phyloP scores from a whole-genome alignment of 257 asterid genomes.

The Cynanchum wilfordii region DNA sequence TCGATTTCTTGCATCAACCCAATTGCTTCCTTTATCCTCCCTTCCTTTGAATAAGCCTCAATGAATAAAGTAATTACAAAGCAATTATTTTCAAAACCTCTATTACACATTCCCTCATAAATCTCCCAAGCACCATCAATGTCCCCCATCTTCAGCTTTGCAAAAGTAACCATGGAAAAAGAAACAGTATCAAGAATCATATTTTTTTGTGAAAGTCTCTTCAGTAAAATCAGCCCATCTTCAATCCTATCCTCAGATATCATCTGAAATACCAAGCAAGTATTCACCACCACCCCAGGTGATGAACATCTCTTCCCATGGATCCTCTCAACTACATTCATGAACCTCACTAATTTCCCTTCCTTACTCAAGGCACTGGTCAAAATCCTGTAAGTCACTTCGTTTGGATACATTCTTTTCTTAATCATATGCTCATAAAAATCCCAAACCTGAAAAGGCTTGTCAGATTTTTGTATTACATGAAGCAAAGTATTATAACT shows the following conservation, averaged over 20 bases:
- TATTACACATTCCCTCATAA: conserved; percentile 56
- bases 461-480: conserved; percentile 53
- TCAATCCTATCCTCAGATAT: conserved; percentile 48
- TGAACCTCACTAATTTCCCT: conserved; percentile 51
- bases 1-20: conserved; percentile 52
- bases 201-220: conserved; percentile 56
- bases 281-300: conserved; percentile 54
- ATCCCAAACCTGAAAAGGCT: conserved; percentile 45
- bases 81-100: conserved; percentile 68
- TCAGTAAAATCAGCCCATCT: conserved; percentile 50
- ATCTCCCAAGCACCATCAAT: conserved; percentile 49
- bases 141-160: conserved; percentile 63
- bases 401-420: conserved; percentile 50
- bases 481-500: conserved; percentile 65
- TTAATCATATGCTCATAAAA: conserved; percentile 60
- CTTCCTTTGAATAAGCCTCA: conserved; percentile 45
- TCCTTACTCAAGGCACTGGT: conserved; percentile 61
- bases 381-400: conserved; percentile 52
- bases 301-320: conserved; percentile 57
- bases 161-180: conserved; percentile 54
- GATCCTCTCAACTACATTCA: conserved; percentile 54
- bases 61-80: conserved; percentile 50
- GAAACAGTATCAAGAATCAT: conserved; percentile 57
- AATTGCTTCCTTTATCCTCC: conserved; percentile 49
- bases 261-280: conserved; percentile 59